Evolutionary conservation across 495 filamentous ascomycete genomes (phyloP).

Genomic region (Hypoxylon crocopeplum): DNA sequence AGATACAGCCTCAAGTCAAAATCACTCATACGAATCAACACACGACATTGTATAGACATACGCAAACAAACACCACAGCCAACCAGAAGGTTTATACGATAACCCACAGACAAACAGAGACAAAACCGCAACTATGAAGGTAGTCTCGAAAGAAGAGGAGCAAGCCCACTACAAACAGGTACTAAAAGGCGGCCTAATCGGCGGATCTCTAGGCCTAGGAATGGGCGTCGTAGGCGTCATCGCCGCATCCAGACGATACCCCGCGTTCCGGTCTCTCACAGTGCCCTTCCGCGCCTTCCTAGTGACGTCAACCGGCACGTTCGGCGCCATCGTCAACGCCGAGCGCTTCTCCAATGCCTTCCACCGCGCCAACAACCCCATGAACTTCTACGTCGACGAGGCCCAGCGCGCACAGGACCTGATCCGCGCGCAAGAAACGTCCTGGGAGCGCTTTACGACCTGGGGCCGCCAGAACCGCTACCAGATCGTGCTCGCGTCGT

Average conservation of each 20-base stretch:
- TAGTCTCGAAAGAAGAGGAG: constrained; percentile 94
- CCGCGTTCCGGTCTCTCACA: constrained; percentile 77
- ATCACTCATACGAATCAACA: too few species aligned
- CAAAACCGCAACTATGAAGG: constrained; percentile 72
- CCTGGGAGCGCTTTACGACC: constrained; percentile 56
- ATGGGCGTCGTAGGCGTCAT: constrained; percentile 70
- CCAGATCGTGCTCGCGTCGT: constrained; percentile 82
- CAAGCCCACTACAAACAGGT: constrained; percentile 67
- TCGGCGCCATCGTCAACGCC: constrained; percentile 83
- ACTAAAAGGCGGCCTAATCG: constrained; percentile 77
- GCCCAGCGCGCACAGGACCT: constrained; percentile 48
- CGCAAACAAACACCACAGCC: background rate
- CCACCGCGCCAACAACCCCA: constrained; percentile 72
- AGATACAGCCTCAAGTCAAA: background rate
- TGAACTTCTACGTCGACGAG: constrained; percentile 70
- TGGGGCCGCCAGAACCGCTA: constrained; percentile 83
- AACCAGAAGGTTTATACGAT: background rate
- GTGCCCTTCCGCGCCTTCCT: constrained; percentile 91
- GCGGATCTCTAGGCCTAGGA: constrained; percentile 68
- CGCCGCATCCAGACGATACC: constrained; percentile 67
- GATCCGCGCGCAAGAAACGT: constrained; percentile 57
- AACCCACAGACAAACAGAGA: constrained; percentile 2
- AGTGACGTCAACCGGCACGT: constrained; percentile 80
- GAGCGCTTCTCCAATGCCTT: constrained; percentile 78
- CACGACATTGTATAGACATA: too few species aligned